Evolutionary conservation across 257 asterid genomes (phyloP).

Genomic region (Penstemon newberryi): DNA sequence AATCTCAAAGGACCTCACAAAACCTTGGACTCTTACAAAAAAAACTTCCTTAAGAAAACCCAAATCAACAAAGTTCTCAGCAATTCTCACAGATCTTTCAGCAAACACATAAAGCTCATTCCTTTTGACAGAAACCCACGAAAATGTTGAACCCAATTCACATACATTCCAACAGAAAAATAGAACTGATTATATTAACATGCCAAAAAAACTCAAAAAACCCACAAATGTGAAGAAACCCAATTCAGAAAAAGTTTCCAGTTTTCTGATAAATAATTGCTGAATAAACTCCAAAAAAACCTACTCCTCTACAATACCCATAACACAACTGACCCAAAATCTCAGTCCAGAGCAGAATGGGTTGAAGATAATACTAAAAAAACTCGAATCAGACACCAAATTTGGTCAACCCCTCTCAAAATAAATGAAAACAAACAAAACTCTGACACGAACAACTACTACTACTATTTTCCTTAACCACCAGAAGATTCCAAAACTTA

Average conservation of each 20-base stretch:
- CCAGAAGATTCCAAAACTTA: constrained; percentile 70
- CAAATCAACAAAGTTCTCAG: constrained; percentile 9
- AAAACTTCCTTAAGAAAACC: constrained; percentile 14
- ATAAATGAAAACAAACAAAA: constrained; percentile 31
- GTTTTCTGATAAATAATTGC: constrained; percentile 20
- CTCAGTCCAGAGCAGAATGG: constrained; percentile 42
- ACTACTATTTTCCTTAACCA: constrained; percentile 29
- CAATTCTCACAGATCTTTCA: constrained; percentile 29
- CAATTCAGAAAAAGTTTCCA: constrained; percentile 24
- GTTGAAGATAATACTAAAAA: not conserved
- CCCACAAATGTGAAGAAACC: constrained; percentile 23
- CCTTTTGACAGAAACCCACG: not conserved
- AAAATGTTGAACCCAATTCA: constrained; percentile 26
- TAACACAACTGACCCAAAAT: constrained; percentile 33
- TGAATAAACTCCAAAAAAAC: constrained; percentile 25
- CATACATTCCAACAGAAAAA: constrained; percentile 19
- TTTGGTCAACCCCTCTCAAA: constrained; percentile 76
- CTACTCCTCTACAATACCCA: constrained; percentile 25
- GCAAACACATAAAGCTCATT: constrained; percentile 17
- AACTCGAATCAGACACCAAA: constrained; percentile 34
- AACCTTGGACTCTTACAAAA: constrained; percentile 6
- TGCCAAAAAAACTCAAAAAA: constrained; percentile 9
- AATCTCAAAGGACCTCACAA: constrained; percentile 13
- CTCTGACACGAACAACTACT: constrained; percentile 48
- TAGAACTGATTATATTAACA: not conserved